A percentile compares a stretch with the other conserved stretches of the same genome.
Evolutionary conservation across 2,329 filamentous ascomycete species (phyloP).

Genomic region (Calonectria fujianensis): DNA sequence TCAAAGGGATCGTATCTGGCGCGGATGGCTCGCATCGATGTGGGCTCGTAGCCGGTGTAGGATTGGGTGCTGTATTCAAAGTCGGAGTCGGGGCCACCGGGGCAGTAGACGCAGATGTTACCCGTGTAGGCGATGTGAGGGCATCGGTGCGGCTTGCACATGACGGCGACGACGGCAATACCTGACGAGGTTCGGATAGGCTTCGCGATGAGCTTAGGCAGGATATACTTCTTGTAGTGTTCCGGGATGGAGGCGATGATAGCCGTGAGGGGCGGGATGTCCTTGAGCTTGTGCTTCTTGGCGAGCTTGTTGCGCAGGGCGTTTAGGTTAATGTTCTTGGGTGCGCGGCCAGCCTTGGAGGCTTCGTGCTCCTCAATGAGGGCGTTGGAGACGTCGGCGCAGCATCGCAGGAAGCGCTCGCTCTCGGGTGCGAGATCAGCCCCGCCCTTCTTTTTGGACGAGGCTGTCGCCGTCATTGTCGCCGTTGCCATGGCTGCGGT

Average conservation of each 20-base stretch:
- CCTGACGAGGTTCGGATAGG: slow-evolving; percentile 96
- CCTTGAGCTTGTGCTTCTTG: slow-evolving; percentile 93
- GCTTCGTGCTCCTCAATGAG: slow-evolving; percentile 96
- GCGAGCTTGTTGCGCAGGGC: slow-evolving; percentile 88
- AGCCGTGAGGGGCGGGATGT: slow-evolving; percentile 92
- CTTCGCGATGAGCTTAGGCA: slow-evolving; percentile 97
- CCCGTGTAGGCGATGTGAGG: slow-evolving; percentile 99
- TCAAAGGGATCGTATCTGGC: slow-evolving; percentile 98
- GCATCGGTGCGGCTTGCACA: slow-evolving; percentile 99
- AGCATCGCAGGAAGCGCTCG: slow-evolving; percentile 94
- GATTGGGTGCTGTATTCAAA: slow-evolving; percentile 99
- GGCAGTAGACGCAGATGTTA: slow-evolving; percentile 99
- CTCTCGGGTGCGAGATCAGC: slow-evolving; percentile 91
- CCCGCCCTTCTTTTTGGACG: slow-evolving; percentile 81
- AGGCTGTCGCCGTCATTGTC: slow-evolving; percentile 80
- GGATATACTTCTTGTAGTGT: slow-evolving; percentile 99
- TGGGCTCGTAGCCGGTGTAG: slow-evolving; percentile 98
- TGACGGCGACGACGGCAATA: slow-evolving; percentile 98
- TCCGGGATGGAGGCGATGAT: slow-evolving; percentile 99
- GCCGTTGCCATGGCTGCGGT: slow-evolving; percentile 63
- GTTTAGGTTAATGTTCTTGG: slow-evolving; percentile 95
- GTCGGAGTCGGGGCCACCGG: slow-evolving; percentile 96
- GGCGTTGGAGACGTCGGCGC: slow-evolving; percentile 94
- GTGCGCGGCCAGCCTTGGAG: slow-evolving; percentile 82
- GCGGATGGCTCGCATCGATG: slow-evolving; percentile 97